phyloP scores from a whole-genome alignment of 345 rosid genomes.

The Eucalyptus camaldulensis region DNA sequence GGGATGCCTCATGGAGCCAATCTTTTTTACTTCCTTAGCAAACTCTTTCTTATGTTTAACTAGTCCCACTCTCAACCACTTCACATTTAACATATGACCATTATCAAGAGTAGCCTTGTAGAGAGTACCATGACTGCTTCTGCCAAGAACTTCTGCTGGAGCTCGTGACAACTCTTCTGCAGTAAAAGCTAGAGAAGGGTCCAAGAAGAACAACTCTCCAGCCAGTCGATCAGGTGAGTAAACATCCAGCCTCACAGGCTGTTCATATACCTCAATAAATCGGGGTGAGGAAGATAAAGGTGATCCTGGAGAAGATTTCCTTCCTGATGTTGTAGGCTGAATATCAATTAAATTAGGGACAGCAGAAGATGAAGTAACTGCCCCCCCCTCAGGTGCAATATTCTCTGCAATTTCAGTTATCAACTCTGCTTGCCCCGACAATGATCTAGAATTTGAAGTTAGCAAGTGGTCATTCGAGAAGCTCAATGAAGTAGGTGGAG shows the following conservation, averaged over 20 bases:
- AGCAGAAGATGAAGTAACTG: constrained; percentile 14
- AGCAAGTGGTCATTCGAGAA: constrained; percentile 91
- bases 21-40: constrained; percentile 74
- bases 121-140: constrained; percentile 94
- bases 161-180: constrained; percentile 93
- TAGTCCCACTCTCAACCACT: constrained; percentile 91
- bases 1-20: constrained; percentile 64
- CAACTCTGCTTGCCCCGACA: constrained; percentile 49
- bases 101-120: constrained; percentile 83
- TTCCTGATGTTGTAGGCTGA: constrained; percentile 48
- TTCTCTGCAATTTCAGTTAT: constrained; percentile 55
- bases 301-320: constrained; percentile 70
- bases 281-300: constrained; percentile 71
- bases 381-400: constrained; percentile 8
- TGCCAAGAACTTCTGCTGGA: constrained; percentile 98
- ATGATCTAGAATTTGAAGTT: constrained; percentile 68
- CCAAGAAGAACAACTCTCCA: constrained; percentile 81
- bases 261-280: constrained; percentile 46
- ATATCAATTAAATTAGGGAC: constrained; percentile 51
- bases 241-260: constrained; percentile 64
- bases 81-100: constrained; percentile 81
- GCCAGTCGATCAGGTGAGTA: constrained; percentile 93
- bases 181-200: constrained; percentile 60
- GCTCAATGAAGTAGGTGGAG: constrained; percentile 53
- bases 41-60: constrained; percentile 90